Evolutionary conservation across 768 basidiomycete species (phyloP), one percentile per base, ranked within the genome.

Genomic region (Albatrellus ellisii): DNA sequence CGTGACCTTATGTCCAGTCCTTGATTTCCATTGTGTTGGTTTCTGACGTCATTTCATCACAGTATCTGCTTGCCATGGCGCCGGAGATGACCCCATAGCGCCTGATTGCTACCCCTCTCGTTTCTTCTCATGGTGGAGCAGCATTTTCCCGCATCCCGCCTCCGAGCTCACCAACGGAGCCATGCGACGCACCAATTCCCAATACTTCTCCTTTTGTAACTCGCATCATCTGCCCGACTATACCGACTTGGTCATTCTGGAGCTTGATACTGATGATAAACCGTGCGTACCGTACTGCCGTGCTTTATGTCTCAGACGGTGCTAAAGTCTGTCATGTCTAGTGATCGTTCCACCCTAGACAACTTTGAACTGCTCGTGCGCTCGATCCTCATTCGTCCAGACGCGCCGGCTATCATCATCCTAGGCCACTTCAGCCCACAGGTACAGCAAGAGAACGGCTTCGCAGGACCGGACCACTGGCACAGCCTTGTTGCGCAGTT

Each of bases 91-190:
- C 57, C 89, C 88, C 4, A 67, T 95, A 43, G 75, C 86, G 0
- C 69, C 84, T 0, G 62, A 62, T 48, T 92, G 94, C 59, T 99
- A 97, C 61, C 94, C 95, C 1, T 79, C 85, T n/a, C 76, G 77
- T 41, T 87, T 98, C 65, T 98, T 98, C 67, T 68, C 80, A 39
- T 99, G 95, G 94, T 95, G 94, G 87, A 89, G 92, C 62, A 72
- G 69, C 41, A 75, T 98, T n/a, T 99, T 99, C 63, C 95, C 94
- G 0, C 89, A 99, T 59, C 94, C 94, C 0, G 92, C 91, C 2
- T 90, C 92, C 9, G 92, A 98, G 59, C 73, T 99, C 51, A 99
- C 94, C 21, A 99, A 99, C 59, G 94, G 94, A 26, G 94, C 94
- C 3, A 84, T 92, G 73, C 73, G 89, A 12, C 78, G 79, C 38